Evolutionary conservation across 768 basidiomycete species (phyloP), one percentile per base, ranked within the genome.

Genomic region (Gyrodon lividus): DNA sequence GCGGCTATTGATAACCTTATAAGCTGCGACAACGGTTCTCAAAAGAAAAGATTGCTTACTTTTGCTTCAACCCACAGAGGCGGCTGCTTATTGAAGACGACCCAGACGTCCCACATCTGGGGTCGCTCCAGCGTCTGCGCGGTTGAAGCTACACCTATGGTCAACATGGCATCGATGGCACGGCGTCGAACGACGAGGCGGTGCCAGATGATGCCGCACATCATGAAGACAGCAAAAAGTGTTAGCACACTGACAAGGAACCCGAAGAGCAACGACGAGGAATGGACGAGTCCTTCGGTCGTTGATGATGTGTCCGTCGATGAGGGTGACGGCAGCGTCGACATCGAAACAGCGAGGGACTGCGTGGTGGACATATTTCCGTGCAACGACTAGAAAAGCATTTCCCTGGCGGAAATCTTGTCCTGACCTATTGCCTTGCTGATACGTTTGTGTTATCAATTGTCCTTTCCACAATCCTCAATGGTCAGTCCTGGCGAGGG

Each of bases 231-330:
- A 1, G 59, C 66, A 42, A 69, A 69, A 20, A 69, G 37, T 0
- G 68, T 63, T 37, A 69, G 52, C n/a, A 66, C 57, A n/a, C 53
- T 60, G 46, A 69, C 50, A 30, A 69, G 65, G 49, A 69, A 70
- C 16, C 65, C 69, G 13, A 69, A 69, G 39, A 69, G 59, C 12
- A 70, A 45, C 20, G 57, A 53, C 12, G 66, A 69, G 0, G 69
- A 55, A 22, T 57, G 38, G 23, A 13, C 50, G 47, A 45, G 37
- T 35, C 8, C 19, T 6, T 20, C 22, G 46, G n/a, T 2, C 1
- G 46, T 26, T 7, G 51, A 14, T 3, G 48, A 14, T 3, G 48
- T n/a, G 10, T 14, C 41, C 10, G 51, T 43, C 17, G 39, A 14
- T 2, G 59, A 28, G 19, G 59, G 42, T 5, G 60, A 38, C 22